These are phyloP conservation scores for Aleurites moluccanus DNA, from an alignment of 441 rosid species.

Conservation along the genomic window DNA sequence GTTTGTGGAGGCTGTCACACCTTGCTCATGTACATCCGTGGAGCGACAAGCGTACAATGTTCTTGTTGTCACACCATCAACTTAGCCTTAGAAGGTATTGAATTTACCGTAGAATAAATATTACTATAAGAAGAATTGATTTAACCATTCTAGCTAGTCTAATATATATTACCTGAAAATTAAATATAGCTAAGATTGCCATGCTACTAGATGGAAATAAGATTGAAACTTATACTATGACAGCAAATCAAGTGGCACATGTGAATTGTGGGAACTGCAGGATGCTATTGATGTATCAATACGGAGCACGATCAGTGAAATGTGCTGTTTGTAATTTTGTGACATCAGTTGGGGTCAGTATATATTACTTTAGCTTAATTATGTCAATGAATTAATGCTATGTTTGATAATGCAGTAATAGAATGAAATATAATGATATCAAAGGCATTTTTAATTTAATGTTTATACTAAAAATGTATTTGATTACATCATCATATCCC, in stretches of 20 bases:
- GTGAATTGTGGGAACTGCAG: constrained; percentile 95
- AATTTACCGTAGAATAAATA: neutral
- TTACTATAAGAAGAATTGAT: neutral
- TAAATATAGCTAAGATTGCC: neutral
- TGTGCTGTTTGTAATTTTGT: constrained; percentile 95
- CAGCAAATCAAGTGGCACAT: constrained; percentile 98
- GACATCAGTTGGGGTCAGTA: constrained; percentile 81
- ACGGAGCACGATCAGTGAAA: constrained; percentile 92
- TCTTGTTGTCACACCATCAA: constrained; percentile 96
- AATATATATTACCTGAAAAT: neutral
- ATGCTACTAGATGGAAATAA: neutral
- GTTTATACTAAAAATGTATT: too few species aligned
- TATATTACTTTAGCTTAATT: neutral
- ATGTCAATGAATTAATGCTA: too few species aligned
- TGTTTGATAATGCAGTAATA: too few species aligned
- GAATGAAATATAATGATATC: too few species aligned
- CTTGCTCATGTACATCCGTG: constrained; percentile 92
- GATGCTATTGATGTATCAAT: constrained; percentile 94
- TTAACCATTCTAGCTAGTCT: neutral
- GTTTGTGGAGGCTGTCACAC: constrained; percentile 99
- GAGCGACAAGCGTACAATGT: constrained; percentile 98
- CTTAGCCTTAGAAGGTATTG: constrained; percentile 84
- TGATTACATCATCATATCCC: too few species aligned
- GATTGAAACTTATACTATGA: constrained; percentile 12
- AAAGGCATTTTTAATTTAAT: too few species aligned